A percentile compares a stretch with the other conserved stretches of the same genome.
Evolutionary conservation across 2,329 filamentous ascomycete species (phyloP).

Genomic region (Parastagonospora nodorum): DNA sequence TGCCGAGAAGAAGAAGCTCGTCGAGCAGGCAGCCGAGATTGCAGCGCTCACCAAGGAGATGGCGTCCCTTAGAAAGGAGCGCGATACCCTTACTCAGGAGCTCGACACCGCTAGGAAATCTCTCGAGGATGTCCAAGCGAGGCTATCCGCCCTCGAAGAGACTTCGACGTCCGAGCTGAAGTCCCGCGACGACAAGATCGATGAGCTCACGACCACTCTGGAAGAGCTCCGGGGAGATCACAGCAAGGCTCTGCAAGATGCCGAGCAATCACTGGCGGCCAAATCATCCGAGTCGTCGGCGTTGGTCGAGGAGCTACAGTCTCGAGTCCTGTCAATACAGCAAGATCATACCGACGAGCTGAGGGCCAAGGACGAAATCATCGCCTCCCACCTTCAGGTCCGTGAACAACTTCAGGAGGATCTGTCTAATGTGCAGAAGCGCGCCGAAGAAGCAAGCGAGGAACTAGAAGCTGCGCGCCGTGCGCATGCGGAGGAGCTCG

Average conservation of each 20-base stretch:
- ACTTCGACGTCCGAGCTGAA: conserved; percentile 31
- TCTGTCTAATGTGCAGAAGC: conserved; percentile 32
- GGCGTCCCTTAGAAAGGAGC: conserved; percentile 28
- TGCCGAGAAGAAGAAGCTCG: conserved; percentile 42
- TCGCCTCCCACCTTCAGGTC: conserved; percentile 29
- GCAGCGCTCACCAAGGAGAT: conserved; percentile 32
- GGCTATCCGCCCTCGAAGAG: conserved; percentile 33
- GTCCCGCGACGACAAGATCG: conserved; percentile 36
- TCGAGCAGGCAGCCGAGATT: conserved; percentile 36
- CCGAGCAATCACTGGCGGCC: conserved; percentile 29
- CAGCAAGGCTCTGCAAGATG: conserved; percentile 29
- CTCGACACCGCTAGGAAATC: conserved; percentile 26
- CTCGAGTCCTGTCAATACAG: conserved; percentile 32
- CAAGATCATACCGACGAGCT: conserved; percentile 43
- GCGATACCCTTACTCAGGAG: conserved; percentile 29
- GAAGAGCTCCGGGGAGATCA: conserved; percentile 32
- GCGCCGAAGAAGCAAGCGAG: conserved; percentile 32
- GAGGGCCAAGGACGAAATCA: conserved; percentile 36
- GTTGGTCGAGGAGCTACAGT: conserved; percentile 39
- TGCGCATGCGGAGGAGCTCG: conserved; percentile 29
- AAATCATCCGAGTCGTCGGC: conserved; percentile 38
- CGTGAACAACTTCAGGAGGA: conserved; percentile 33
- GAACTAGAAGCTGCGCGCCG: conserved; percentile 37
- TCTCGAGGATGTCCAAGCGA: conserved; percentile 34
- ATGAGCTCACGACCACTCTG: conserved; percentile 30